Conservation (phyloP, 768 basidiomycete genomes). For the Cantharellus anzutake region DNA sequence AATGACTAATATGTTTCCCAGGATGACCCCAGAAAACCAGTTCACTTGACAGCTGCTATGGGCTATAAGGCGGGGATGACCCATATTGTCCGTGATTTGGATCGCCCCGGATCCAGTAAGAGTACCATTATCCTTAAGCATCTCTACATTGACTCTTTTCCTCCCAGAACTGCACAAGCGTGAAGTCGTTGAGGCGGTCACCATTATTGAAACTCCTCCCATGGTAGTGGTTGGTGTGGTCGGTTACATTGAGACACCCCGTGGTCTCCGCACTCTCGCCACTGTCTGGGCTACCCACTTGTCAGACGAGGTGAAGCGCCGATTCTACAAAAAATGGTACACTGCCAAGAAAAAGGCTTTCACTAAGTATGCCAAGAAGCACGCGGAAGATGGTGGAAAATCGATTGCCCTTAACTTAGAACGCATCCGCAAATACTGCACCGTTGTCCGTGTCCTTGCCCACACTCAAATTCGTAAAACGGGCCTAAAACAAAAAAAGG, state of each 20-base stretch:
- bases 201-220: constrained; percentile 88
- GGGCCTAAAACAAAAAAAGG: constrained; percentile 96
- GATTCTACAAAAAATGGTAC: constrained; percentile 99
- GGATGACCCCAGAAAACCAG: constrained; percentile 99
- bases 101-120: constrained; percentile 97
- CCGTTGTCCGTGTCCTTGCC: constrained; percentile 96
- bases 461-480: constrained; percentile 99
- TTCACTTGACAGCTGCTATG: constrained; percentile 96
- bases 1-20: constrained; percentile 18
- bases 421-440: constrained; percentile 99
- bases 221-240: constrained; percentile 95
- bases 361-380: constrained; percentile 99
- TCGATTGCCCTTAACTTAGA: constrained; percentile 89
- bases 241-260: constrained; percentile 98
- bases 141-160: not conserved
- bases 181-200: constrained; percentile 96
- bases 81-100: constrained; percentile 96
- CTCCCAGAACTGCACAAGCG: constrained; percentile 96
- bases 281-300: constrained; percentile 95
- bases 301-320: constrained; percentile 92
- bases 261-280: constrained; percentile 94
- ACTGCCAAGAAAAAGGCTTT: constrained; percentile 99
- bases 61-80: constrained; percentile 99
- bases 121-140: not conserved
- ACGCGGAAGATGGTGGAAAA: constrained; percentile 87